phyloP scores from a whole-genome alignment of 2,329 filamentous ascomycete species.

The Colletotrichum sojae region DNA sequence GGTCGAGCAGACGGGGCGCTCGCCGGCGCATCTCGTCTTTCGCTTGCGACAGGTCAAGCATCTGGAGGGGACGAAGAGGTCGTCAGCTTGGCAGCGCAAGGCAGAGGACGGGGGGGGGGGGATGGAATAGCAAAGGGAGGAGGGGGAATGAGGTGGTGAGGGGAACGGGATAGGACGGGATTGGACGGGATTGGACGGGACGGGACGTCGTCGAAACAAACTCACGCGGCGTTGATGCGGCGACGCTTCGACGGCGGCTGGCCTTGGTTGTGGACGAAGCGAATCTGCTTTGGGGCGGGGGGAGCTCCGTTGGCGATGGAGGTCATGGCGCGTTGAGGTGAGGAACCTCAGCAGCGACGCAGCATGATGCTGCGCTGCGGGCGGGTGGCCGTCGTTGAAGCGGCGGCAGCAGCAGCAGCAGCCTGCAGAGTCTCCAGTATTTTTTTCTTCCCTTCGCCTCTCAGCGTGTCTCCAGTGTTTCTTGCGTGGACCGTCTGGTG shows the following conservation, averaged over 20 bases:
- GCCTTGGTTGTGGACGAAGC: slow-evolving; percentile 87
- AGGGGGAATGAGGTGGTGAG: background rate
- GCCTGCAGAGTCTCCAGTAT: slow-evolving; percentile 18
- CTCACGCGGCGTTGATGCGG: slow-evolving; percentile 84
- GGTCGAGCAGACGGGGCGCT: slow-evolving; percentile 79
- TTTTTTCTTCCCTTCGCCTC: background rate
- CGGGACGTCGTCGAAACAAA: slow-evolving; percentile 42
- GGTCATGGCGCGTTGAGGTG: slow-evolving; percentile 40
- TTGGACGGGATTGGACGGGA: too few relatives aligned
- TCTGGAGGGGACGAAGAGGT: slow-evolving; percentile 52
- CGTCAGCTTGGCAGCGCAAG: slow-evolving; percentile 18
- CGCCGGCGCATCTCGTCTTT: slow-evolving; percentile 82
- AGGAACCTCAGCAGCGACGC: slow-evolving; percentile 37
- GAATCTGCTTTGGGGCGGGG: slow-evolving; percentile 72
- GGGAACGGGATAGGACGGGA: too few relatives aligned
- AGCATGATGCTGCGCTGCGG: slow-evolving; percentile 40
- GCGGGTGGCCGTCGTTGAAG: slow-evolving; percentile 21
- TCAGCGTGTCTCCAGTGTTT: slow-evolving; percentile 8
- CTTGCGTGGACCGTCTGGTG: background rate
- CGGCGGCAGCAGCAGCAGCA: slow-evolving; percentile 1
- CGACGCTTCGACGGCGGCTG: slow-evolving; percentile 84
- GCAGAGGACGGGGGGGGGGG: background rate
- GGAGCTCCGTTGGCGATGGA: slow-evolving; percentile 56
- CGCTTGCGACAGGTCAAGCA: slow-evolving; percentile 82
- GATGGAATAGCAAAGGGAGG: slow-evolving; percentile 6